phyloP scores from a whole-genome alignment of 768 basidiomycete species.

The Gloeopeniophorella convolvens region DNA sequence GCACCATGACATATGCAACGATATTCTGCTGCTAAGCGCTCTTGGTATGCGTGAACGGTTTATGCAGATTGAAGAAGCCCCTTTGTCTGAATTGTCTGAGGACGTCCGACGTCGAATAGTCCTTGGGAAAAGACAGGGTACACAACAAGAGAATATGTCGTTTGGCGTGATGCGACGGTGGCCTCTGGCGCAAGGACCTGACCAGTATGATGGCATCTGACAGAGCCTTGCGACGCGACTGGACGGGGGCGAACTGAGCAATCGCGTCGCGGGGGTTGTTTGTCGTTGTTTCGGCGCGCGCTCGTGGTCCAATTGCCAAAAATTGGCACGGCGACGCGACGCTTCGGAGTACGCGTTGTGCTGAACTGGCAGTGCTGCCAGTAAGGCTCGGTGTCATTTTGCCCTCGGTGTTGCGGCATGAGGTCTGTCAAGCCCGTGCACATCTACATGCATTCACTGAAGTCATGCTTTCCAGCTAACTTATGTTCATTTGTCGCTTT shows the following conservation, averaged over 20 bases:
- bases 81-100: too few species aligned
- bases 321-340: background rate
- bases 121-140: too few species aligned
- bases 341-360: conserved; percentile 4
- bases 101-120: too few species aligned
- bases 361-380: conserved; percentile 6
- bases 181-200: too few species aligned
- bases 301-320: background rate
- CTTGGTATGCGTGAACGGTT: too few species aligned
- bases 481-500: conserved; percentile 72
- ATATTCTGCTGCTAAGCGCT: background rate
- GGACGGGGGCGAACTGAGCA: too few species aligned
- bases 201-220: too few species aligned
- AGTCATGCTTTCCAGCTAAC: conserved; percentile 43
- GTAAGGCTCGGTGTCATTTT: conserved; percentile 8
- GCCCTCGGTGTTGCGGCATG: conserved; percentile 45
- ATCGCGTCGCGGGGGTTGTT: too few species aligned
- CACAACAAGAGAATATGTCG: too few species aligned
- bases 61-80: too few species aligned
- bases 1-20: conserved; percentile 1
- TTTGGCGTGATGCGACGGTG: too few species aligned
- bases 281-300: conserved; percentile 3
- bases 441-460: conserved; percentile 10
- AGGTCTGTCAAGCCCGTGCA: conserved; percentile 33
- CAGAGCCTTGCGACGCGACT: background rate